Evolutionary conservation across 176 grass and related monocot genomes (phyloP).

Genomic region (Oryza rufipogon): DNA sequence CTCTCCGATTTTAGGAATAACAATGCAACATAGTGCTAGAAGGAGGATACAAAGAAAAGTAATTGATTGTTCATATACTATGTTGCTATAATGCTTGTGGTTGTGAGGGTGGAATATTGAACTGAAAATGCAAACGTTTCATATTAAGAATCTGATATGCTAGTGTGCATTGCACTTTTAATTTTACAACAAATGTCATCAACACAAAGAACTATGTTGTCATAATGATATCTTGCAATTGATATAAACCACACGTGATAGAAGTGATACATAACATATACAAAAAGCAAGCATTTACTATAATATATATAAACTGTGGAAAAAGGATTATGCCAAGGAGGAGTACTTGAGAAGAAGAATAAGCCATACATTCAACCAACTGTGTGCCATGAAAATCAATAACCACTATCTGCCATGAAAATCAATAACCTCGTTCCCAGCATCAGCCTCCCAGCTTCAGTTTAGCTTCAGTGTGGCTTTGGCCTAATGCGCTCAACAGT

Average conservation of each 20-base stretch:
- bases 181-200: neutral
- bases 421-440: neutral
- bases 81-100: too few relatives aligned
- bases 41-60: neutral
- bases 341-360: too few relatives aligned
- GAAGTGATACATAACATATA: neutral
- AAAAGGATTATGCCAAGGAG: neutral
- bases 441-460: conserved; percentile 43
- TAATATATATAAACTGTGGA: neutral
- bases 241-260: neutral
- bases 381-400: conserved; percentile 45
- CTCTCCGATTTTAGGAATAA: neutral
- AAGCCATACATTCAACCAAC: conserved; percentile 31
- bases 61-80: too few relatives aligned
- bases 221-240: neutral
- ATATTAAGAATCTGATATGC: conserved; percentile 3
- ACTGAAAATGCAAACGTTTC: neutral
- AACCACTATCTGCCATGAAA: neutral
- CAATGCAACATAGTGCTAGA: neutral
- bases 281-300: too few relatives aligned
- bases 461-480: neutral
- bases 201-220: neutral
- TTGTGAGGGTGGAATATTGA: neutral
- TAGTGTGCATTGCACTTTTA: neutral
- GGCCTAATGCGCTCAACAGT: conserved; percentile 49